Conservation (phyloP, 805 yeast species). For the Kurtzmaniella cleridarum region DNA sequence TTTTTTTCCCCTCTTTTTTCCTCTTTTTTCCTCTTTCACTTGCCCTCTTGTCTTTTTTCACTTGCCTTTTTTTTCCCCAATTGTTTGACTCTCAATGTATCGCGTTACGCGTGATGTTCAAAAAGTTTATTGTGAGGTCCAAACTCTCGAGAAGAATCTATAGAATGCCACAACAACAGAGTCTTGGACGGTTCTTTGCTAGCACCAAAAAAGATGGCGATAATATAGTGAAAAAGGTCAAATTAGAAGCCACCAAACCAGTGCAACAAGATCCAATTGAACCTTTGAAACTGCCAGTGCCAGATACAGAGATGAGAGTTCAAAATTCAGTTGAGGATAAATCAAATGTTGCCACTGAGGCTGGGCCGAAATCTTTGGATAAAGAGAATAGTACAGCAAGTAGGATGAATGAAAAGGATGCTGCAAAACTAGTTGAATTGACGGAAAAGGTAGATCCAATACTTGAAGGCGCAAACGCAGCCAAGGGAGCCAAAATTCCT, state of each 20-base stretch:
- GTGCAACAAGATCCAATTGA: not conserved
- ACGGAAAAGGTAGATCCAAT: constrained; percentile 3
- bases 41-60: too few species aligned
- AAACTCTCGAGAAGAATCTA: not conserved
- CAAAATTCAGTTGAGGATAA: not conserved
- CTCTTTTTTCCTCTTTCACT: too few species aligned
- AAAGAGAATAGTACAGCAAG: not conserved
- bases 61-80: too few species aligned
- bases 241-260: constrained; percentile 1
- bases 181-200: constrained; percentile 26
- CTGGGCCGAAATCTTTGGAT: not conserved
- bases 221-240: constrained; percentile 2
- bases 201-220: constrained; percentile 1
- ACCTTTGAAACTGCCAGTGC: not conserved
- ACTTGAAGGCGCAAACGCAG: constrained; percentile 5
- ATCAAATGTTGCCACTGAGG: not conserved
- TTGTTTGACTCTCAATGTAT: too few species aligned
- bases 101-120: constrained; percentile 6
- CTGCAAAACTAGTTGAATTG: not conserved
- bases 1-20: too few species aligned
- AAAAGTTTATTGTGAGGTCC: not conserved
- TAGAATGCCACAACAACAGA: constrained; percentile 28
- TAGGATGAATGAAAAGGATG: not conserved
- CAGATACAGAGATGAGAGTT: not conserved
- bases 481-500: constrained; percentile 15